Evolutionary conservation across 352 stramenopile species (phyloP), one percentile per base, ranked within the genome.

Genomic region (Globisporangium viniferum): DNA sequence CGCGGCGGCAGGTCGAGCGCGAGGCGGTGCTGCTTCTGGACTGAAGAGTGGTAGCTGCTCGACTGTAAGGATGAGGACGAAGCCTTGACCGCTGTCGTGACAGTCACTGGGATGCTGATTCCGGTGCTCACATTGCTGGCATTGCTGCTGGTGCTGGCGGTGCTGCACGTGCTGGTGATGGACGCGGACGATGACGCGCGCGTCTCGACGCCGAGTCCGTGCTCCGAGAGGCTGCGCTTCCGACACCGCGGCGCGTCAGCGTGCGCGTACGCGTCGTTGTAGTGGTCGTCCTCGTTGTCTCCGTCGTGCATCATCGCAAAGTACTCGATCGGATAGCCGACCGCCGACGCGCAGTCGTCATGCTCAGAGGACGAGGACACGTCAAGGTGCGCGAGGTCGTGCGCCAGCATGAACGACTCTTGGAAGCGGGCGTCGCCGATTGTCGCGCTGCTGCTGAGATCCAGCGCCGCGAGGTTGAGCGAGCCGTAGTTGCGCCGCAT

Each of bases 401-500:
- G 69, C 35, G 78, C 46, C 62, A 78, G 59, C 55, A 80, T 55
- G 14, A 69, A 68, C 24, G 67, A 73, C 48, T 80, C 74, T 27
- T 72, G 67, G 41, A 74, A 64, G 31, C 70, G 68, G 15, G 75
- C 55, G 51, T 55, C 56, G 44, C 76, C 64, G 59, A 64, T 49
- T 61, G 59, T 66, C 31, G 73, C 61, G 31, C 70, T 67, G 49
- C 53, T 64, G 27, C 71, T 67, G 51, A 82, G 68, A 67, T 82
- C 78, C 33, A 87, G 54, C 57, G 79, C 79, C n/a, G 73, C 73
- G 49, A 87, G 75, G 63, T 87, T 77, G 33, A 84, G 71, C 33
- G 79, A 87, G 63, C 79, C 79, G 61, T 77, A 87, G 69, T 87
- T 87, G 51, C 79, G 79, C 59, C 79, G 73, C 79, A 87, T 87